Evolutionary conservation across 768 basidiomycete species (phyloP).

Genomic region (Auriscalpium vulgare): DNA sequence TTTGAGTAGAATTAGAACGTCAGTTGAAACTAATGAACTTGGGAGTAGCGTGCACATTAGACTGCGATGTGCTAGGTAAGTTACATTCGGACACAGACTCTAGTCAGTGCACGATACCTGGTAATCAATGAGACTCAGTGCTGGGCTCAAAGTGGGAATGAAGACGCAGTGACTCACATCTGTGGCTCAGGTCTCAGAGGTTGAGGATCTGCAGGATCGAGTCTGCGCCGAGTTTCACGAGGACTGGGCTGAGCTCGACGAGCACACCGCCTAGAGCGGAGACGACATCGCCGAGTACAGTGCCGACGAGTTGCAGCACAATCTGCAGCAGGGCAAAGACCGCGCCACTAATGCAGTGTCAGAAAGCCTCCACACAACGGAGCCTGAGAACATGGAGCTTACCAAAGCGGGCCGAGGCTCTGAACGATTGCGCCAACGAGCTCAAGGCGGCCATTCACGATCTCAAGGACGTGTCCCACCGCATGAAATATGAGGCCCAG

Average conservation of each 20-base stretch:
- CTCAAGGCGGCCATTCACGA: neutral
- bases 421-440: neutral
- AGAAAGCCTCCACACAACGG: neutral
- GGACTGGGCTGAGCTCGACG: neutral
- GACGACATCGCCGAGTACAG: neutral
- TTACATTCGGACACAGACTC: too few relatives aligned
- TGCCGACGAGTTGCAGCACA: neutral
- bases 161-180: neutral
- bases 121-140: too few relatives aligned
- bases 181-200: neutral
- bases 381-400: neutral
- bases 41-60: too few relatives aligned
- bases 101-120: too few relatives aligned
- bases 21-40: too few relatives aligned
- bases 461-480: neutral
- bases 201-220: neutral
- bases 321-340: neutral
- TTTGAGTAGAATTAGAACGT: too few relatives aligned
- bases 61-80: too few relatives aligned
- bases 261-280: neutral
- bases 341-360: neutral
- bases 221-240: neutral
- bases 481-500: neutral
- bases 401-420: neutral
- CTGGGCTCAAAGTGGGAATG: too few relatives aligned